A percentile compares a stretch with the other conserved stretches of the same genome.
Evolutionary conservation across 225 moss, liverwort and hornwort genomes (phyloP).

Genomic region (Antitrichia curtipendula): DNA sequence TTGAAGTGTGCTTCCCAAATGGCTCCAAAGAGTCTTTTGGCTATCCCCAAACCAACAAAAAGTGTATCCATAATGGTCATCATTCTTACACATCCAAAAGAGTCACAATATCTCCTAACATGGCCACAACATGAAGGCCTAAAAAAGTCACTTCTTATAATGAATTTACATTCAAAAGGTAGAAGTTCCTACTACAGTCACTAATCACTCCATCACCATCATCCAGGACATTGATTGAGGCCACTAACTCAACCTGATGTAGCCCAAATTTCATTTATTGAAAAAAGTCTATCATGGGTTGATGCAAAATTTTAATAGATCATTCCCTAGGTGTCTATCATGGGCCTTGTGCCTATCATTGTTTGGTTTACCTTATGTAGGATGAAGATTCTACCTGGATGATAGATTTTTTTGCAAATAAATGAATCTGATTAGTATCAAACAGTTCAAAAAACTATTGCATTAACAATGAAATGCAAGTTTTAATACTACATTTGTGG

Average conservation of each 20-base stretch:
- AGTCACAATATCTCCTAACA: background rate
- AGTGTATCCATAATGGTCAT: background rate
- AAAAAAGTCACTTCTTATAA: background rate
- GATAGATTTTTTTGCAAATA: background rate
- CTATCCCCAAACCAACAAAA: background rate
- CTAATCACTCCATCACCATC: background rate
- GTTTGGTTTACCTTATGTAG: fast-evolving
- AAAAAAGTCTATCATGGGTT: fast-evolving
- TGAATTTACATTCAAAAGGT: background rate
- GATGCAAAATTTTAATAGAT: background rate
- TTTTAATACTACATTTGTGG: background rate
- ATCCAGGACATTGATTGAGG: background rate
- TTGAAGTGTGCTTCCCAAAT: background rate
- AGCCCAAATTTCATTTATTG: background rate
- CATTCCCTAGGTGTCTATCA: fast-evolving
- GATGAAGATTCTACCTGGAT: fast-evolving
- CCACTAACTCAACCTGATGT: background rate
- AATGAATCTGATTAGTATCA: background rate
- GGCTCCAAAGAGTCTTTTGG: fast-evolving
- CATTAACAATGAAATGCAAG: background rate
- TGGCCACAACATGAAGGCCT: background rate
- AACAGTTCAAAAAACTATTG: background rate
- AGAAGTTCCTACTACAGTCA: background rate
- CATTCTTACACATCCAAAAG: background rate
- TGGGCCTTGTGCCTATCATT: background rate